These are phyloP conservation scores for Barnettozyma populi DNA, from an alignment of 805 yeast species.

Conservation along the genomic window DNA sequence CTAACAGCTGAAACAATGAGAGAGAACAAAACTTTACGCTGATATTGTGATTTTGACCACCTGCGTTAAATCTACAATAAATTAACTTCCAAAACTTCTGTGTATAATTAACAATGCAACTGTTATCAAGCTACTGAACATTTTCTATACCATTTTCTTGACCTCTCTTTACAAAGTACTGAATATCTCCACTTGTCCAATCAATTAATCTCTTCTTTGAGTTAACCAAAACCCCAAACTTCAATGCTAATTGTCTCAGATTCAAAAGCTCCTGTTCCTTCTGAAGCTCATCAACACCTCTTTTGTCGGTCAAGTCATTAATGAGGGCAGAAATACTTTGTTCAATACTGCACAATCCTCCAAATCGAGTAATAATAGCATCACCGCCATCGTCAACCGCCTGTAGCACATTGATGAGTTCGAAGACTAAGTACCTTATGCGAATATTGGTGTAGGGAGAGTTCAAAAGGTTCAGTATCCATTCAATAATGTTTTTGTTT, in stretches of 20 bases:
- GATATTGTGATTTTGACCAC: too few species aligned
- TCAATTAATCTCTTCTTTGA: constrained; percentile 52
- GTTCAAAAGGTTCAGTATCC: constrained; percentile 50
- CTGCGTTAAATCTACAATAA: too few species aligned
- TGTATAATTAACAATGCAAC: too few species aligned
- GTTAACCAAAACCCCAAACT: constrained; percentile 36
- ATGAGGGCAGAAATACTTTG: constrained; percentile 13
- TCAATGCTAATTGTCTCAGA: constrained; percentile 40
- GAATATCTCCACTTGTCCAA: constrained; percentile 54
- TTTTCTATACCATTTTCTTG: not conserved
- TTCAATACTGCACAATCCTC: constrained; percentile 37
- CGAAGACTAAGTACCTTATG: constrained; percentile 35
- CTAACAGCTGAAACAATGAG: not conserved
- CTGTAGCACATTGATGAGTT: constrained; percentile 42
- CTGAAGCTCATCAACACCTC: constrained; percentile 10
- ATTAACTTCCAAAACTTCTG: too few species aligned
- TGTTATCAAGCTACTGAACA: too few species aligned
- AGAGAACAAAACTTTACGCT: not conserved
- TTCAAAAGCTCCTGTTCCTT: constrained; percentile 32
- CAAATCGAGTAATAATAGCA: constrained; percentile 53
- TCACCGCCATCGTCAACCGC: constrained; percentile 54
- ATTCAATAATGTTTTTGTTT: constrained; percentile 57
- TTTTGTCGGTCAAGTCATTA: not conserved
- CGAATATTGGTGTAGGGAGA: constrained; percentile 43
- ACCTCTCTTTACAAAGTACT: constrained; percentile 12